Percentiles rank a stretch among this genome's conserved stretches.
phyloP scores from a whole-genome alignment of 2,329 filamentous ascomycete genomes.

The Tolypocladium guangdongense region DNA sequence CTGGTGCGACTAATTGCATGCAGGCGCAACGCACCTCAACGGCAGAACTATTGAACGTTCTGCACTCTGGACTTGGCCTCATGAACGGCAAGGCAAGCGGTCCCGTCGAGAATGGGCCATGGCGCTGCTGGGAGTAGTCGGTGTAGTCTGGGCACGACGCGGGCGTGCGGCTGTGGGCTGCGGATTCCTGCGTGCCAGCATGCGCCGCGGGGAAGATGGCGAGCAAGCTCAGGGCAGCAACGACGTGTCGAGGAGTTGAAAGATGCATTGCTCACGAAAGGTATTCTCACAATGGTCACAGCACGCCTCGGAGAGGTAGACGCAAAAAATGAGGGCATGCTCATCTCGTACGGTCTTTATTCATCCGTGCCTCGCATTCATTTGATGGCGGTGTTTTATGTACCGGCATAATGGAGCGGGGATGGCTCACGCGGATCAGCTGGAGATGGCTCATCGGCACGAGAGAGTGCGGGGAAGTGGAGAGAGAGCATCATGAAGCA shows the following conservation, averaged over 20 bases:
- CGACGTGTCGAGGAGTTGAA: neutral
- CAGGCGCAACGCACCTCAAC: constrained; percentile 10
- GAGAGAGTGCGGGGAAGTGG: too few relatives aligned
- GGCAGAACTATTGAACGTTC: constrained; percentile 16
- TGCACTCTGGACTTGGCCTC: constrained; percentile 14
- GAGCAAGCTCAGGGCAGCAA: neutral
- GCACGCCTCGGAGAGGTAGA: too few relatives aligned
- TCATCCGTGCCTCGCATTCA: neutral
- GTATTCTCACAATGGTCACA: too few relatives aligned
- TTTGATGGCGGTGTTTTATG: neutral
- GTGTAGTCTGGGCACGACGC: constrained; percentile 14
- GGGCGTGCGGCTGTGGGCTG: constrained; percentile 5
- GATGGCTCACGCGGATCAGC: neutral
- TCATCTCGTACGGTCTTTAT: neutral
- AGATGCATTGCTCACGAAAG: neutral
- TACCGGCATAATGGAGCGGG: neutral
- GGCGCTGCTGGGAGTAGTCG: constrained; percentile 9
- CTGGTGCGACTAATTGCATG: neutral
- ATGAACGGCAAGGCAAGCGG: constrained; percentile 13
- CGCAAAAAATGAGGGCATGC: too few relatives aligned
- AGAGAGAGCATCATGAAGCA: too few relatives aligned
- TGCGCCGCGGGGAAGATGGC: neutral
- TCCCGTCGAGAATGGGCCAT: constrained; percentile 11
- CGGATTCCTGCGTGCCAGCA: neutral
- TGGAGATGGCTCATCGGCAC: too few relatives aligned